Evolutionary conservation across 768 basidiomycete genomes (phyloP).

Genomic region (Macrolepiota albuminosa): DNA sequence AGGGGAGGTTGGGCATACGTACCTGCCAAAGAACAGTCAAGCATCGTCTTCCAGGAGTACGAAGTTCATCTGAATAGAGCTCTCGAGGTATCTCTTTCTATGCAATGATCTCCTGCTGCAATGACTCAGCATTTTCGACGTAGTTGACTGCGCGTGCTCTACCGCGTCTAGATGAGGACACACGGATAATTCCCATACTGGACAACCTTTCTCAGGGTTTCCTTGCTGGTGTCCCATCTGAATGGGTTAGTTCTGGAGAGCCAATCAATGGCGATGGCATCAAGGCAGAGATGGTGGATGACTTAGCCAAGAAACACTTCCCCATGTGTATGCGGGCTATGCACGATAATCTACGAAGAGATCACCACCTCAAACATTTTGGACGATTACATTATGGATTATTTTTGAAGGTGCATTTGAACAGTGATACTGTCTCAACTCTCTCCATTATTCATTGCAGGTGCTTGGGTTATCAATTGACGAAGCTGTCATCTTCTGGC

Average conservation of each 20-base stretch:
- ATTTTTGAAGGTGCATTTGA: conserved; percentile 77
- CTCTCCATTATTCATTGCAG: conserved; percentile 32
- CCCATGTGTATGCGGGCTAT: conserved; percentile 93
- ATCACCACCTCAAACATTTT: conserved; percentile 89
- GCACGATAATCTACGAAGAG: conserved; percentile 71
- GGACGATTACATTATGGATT: conserved; percentile 88
- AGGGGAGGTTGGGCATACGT: conserved; percentile 88
- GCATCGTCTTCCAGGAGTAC: conserved; percentile 87
- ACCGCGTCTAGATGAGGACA: conserved; percentile 92
- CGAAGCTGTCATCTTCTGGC: conserved; percentile 92
- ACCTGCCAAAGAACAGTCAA: conserved; percentile 67
- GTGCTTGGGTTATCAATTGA: conserved; percentile 91
- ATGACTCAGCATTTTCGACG: neutral
- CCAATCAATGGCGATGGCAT: conserved; percentile 53
- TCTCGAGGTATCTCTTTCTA: conserved; percentile 55
- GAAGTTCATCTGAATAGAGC: conserved; percentile 64
- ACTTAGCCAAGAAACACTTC: conserved; percentile 82
- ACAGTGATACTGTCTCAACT: neutral
- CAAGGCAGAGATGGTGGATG: conserved; percentile 93
- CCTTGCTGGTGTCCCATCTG: conserved; percentile 83
- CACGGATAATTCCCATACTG: conserved; percentile 83
- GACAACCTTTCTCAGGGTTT: conserved; percentile 92
- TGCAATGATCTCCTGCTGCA: neutral
- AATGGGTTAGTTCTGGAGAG: conserved; percentile 61
- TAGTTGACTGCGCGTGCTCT: conserved; percentile 83